phyloP scores from a whole-genome alignment of 352 stramenopile genomes.

The Phytophthora cryptogea region DNA sequence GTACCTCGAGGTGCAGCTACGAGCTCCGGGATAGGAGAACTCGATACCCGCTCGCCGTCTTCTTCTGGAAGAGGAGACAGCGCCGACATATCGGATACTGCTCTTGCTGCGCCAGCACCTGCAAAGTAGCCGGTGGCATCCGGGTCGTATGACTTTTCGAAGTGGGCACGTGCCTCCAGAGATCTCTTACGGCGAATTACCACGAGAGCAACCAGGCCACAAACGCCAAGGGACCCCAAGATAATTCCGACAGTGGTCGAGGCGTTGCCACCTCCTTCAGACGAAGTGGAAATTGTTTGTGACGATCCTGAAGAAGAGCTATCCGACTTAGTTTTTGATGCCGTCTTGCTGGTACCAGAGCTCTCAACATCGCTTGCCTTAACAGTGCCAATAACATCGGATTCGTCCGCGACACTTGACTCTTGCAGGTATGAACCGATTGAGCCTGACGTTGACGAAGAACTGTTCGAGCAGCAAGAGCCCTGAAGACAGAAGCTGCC shows the following conservation, averaged over 20 bases:
- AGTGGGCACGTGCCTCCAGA: conserved; percentile 46
- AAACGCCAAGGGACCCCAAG: conserved; percentile 47
- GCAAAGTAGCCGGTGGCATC: conserved; percentile 49
- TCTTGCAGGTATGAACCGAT: conserved; percentile 2
- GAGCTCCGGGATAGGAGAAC: conserved; percentile 56
- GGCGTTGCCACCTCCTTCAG: conserved; percentile 30
- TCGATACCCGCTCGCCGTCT: conserved; percentile 29
- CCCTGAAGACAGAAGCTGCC: conserved; percentile 64
- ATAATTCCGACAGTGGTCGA: conserved; percentile 57
- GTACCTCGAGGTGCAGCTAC: conserved; percentile 32
- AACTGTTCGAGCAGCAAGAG: conserved; percentile 55
- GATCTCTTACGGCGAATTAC: conserved; percentile 61
- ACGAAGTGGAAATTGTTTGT: conserved; percentile 51
- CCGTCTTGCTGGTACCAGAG: conserved; percentile 8
- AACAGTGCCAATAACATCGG: not conserved
- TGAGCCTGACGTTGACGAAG: conserved; percentile 29
- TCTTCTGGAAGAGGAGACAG: conserved; percentile 40
- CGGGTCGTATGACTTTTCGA: conserved; percentile 49
- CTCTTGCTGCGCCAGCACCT: conserved; percentile 33
- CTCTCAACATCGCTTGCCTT: conserved; percentile 18
- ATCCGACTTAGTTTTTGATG: conserved; percentile 9
- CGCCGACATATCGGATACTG: conserved; percentile 25
- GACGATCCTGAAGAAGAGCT: conserved; percentile 14
- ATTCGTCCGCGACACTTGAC: conserved; percentile 22
- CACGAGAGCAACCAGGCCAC: conserved; percentile 51